Evolutionary conservation across 2,329 filamentous ascomycete species (phyloP), one percentile per base, ranked within the genome.

Genomic region (Trichoderma asperellum): DNA sequence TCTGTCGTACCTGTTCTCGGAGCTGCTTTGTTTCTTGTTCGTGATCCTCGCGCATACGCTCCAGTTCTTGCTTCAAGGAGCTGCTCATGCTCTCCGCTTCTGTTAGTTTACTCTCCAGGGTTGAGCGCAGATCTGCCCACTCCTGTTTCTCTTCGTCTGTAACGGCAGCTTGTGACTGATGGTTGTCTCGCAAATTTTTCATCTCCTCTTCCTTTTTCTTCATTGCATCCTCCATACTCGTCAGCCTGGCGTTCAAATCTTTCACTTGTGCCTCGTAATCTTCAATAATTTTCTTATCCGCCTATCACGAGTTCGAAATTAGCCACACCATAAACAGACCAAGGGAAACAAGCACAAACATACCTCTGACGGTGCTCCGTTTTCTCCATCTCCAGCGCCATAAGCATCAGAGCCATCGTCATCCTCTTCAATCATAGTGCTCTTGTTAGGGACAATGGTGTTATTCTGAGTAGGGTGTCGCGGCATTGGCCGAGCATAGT

Each of bases 401-500:
- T 92, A 92, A 2, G 87, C 85, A 76, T 90, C 88, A 67, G 85
- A 87, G 67, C 90, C 86, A 61, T 84, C 92, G 74, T 97, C 94
- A 73, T 97, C 94, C 77, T 98, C 96, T 79, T 99, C 96, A 1
- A 98, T 89, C 90, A 98, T 94, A 0, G 92, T 97, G 76, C 95
- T 97, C 82, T 98, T 99, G 78, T 97, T 98, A 0, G 96, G 96
- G 37, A 98, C 92, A 75, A 98, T 97, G 0, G 94, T 98, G 77
- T 97, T 98, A 77, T 92, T 95, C 77, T 97, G 94, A 59, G 80
- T 81, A 73, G 97, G 94, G 47, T 94, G 94, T 77, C 96, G 97
- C 18, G 92, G 91, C 73, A 92, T 88, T 5, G 94, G 94, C 57
- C 92, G 87, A 53, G 91, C 90, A 72, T 89, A 91, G 64, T 91